Evolutionary conservation across 1,284 basidiomycete species (phyloP).

Genomic region (Chalciporus sp.): DNA sequence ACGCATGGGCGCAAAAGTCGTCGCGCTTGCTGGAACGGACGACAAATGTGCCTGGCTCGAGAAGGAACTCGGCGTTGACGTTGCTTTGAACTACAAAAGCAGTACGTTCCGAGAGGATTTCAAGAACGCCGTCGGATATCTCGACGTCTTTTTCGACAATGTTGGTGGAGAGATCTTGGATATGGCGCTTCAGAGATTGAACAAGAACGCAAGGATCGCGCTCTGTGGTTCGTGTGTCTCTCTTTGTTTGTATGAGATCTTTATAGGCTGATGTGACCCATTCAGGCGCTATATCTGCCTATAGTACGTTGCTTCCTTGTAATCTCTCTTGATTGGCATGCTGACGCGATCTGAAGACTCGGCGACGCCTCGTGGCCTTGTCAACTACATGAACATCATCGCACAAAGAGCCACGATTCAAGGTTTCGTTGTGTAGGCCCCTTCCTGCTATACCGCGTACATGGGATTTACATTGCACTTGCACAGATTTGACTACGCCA

Average conservation of each 20-base stretch:
- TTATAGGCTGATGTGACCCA: constrained; percentile 4
- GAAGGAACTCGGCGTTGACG: constrained; percentile 80
- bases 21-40: constrained; percentile 69
- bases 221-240: constrained; percentile 59
- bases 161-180: constrained; percentile 87
- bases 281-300: constrained; percentile 77
- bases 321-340: not conserved
- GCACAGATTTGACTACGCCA: constrained; percentile 65
- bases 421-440: constrained; percentile 81
- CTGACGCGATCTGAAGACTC: constrained; percentile 43
- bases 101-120: constrained; percentile 69
- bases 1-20: constrained; percentile 74
- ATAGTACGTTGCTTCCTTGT: constrained; percentile 51
- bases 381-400: constrained; percentile 69
- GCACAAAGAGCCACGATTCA: constrained; percentile 74
- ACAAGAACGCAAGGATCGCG: constrained; percentile 76
- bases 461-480: constrained; percentile 2
- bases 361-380: constrained; percentile 57
- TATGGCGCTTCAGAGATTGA: constrained; percentile 71
- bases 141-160: constrained; percentile 88
- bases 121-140: constrained; percentile 58
- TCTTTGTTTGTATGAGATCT: constrained; percentile 1
- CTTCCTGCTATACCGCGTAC: not conserved
- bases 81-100: constrained; percentile 87
- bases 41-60: constrained; percentile 87